Evolutionary conservation across 164 flowering plant genomes (phyloP), one percentile per base, ranked within the genome.

Genomic region (Dillenia suffruticosa): DNA sequence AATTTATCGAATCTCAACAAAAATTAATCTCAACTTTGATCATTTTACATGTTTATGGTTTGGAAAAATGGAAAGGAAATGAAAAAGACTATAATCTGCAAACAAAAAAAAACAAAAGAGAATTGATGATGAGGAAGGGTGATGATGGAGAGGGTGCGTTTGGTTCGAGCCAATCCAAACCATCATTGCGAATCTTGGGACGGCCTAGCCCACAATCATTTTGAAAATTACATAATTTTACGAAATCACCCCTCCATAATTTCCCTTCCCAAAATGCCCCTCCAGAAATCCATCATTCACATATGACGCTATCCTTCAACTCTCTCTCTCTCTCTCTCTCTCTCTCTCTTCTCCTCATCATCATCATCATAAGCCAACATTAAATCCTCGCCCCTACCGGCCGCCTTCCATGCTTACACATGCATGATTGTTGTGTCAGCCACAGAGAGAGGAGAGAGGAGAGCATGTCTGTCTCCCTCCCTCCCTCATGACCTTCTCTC

Each of bases 181-280:
- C 91, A 90, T 90, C 88, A 90, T 87, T 90, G 90, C 92, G 90
- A 85, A 90, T 87, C 91, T 87, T 82, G 68, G 82, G 76, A 78
- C 78, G 87, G 80, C 87, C 80, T 66, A 77, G 76, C 79, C 78
- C 79, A 66, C 80, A 86, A 83, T 84, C 94, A 83, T 82, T 81
- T 73, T 70, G 43, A 50, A 62, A 49, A 14, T 49, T 46, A 54
- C 40, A 58, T 14, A 17, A 32, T 48, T 46, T 15, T 12, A 15
- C 10, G 16, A 26, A 55, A 54, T 14, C 9, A 40, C 44, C 59
- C 12, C 56, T 43, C 61, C 73, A 46, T 16, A 54, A 74, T 24
- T 61, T 19, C 72, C 76, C 71, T 51, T 24, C 44, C 73, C 1
- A 44, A 13, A 69, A 12, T 68, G 17, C 60, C 65, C 68, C 12